A percentile compares a stretch with the other conserved stretches of the same genome.
These are phyloP conservation scores for Eruca vesicaria DNA, from an alignment of 441 rosid species.

Conservation along the genomic window DNA sequence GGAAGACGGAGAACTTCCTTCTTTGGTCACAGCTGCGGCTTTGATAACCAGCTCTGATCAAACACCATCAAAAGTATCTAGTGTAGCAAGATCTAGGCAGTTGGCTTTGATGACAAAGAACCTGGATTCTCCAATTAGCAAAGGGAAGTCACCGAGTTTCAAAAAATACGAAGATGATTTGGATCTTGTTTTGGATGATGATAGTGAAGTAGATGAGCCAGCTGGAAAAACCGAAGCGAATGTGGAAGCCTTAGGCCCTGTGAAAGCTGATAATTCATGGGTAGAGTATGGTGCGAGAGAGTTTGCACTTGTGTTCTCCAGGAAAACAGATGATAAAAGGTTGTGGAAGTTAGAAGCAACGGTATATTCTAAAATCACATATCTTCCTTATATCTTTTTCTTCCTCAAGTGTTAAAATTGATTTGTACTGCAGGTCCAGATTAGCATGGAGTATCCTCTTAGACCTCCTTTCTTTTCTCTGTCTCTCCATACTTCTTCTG, in stretches of 20 bases:
- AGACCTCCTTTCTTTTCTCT: slow-evolving; percentile 76
- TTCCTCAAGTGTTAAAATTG: neutral
- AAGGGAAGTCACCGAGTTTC: slow-evolving; percentile 64
- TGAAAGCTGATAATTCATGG: slow-evolving; percentile 58
- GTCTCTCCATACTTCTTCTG: slow-evolving; percentile 42
- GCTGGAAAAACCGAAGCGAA: slow-evolving; percentile 43
- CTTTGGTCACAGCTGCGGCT: slow-evolving; percentile 55
- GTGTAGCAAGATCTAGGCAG: slow-evolving; percentile 62
- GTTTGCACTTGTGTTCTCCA: slow-evolving; percentile 56
- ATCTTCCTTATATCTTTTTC: neutral
- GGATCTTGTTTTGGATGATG: slow-evolving; percentile 69
- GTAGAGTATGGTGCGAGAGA: slow-evolving; percentile 68
- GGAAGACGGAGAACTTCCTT: slow-evolving; percentile 97
- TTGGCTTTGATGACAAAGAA: slow-evolving; percentile 79
- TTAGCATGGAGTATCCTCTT: slow-evolving; percentile 91
- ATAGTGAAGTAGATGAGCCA: slow-evolving; percentile 80
- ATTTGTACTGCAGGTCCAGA: slow-evolving; percentile 51
- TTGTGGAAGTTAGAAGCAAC: slow-evolving; percentile 68
- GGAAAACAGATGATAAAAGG: slow-evolving; percentile 49
- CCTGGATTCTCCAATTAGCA: slow-evolving; percentile 57
- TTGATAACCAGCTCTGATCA: slow-evolving; percentile 40
- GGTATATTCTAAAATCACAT: slow-evolving; percentile 42
- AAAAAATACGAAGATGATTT: slow-evolving; percentile 70
- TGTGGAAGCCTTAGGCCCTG: slow-evolving; percentile 41
- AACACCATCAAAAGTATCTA: slow-evolving; percentile 48